phyloP scores from a whole-genome alignment of 1,284 basidiomycete species.

The Pseudozyma tsukubaensis region DNA sequence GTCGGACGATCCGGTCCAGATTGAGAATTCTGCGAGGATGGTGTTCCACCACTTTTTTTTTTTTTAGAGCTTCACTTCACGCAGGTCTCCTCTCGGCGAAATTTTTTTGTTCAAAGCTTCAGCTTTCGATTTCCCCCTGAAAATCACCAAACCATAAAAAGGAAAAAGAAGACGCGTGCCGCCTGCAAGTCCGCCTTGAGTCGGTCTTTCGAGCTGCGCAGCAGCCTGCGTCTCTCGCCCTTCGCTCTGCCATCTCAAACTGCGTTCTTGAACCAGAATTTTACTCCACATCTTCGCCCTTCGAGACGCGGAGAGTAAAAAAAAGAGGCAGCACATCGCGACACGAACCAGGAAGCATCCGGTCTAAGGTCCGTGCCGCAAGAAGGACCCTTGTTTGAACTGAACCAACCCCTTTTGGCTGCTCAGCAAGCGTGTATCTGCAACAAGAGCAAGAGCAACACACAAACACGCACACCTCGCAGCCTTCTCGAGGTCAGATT shows the following conservation, averaged over 20 bases:
- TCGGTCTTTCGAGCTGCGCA: no score
- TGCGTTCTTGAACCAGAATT: conserved; percentile 2
- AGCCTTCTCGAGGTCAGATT: no score
- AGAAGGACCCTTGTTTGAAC: background rate
- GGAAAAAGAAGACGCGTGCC: conserved; percentile 1
- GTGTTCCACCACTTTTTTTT: background rate
- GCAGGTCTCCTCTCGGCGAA: conserved; percentile 8
- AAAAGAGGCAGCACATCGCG: conserved; percentile 1
- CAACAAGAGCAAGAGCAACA: no score
- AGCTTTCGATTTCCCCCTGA: background rate
- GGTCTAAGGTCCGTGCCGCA: conserved; percentile 6
- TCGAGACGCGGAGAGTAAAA: background rate
- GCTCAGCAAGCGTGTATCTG: no score
- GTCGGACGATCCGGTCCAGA: conserved; percentile 28
- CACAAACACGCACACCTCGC: no score
- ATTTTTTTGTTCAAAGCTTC: conserved; percentile 19
- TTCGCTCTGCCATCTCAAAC: background rate
- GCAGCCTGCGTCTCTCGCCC: no score
- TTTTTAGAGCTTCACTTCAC: conserved; percentile 6
- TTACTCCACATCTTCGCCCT: conserved; percentile 10
- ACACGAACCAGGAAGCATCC: background rate
- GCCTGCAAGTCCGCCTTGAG: background rate
- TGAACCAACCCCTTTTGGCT: no score
- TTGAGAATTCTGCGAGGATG: background rate
- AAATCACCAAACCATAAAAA: background rate